Conservation (phyloP, 2,329 filamentous ascomycete genomes). For the Neonectria punicea region DNA sequence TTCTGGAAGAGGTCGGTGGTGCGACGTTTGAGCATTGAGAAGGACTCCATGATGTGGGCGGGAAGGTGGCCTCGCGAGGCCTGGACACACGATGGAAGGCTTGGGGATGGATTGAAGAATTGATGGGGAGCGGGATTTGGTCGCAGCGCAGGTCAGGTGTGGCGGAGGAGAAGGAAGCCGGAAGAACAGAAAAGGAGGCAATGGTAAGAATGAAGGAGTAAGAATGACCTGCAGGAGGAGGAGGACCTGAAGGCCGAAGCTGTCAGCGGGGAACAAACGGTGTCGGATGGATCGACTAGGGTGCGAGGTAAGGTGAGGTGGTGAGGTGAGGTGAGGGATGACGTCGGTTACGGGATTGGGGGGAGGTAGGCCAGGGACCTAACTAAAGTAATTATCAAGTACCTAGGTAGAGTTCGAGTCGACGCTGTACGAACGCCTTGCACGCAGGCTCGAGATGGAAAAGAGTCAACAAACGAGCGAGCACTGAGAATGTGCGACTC, state of each 20-base stretch:
- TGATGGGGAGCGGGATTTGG: not conserved
- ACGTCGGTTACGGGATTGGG: slow-evolving; percentile 16
- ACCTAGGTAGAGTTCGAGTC: not conserved
- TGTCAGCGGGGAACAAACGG: slow-evolving; percentile 25
- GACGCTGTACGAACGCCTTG: not conserved
- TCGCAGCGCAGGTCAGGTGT: slow-evolving; percentile 1
- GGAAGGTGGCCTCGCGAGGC: slow-evolving; percentile 10
- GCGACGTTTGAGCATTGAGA: slow-evolving; percentile 64
- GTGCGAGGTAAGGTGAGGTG: not conserved
- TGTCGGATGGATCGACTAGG: slow-evolving; percentile 16
- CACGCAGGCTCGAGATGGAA: not conserved
- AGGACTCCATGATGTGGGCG: slow-evolving; percentile 55
- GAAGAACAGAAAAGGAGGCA: slow-evolving; percentile 6
- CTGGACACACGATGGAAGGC: not conserved
- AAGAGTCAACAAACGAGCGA: not conserved
- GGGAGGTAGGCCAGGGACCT: not conserved
- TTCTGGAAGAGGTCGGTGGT: slow-evolving; percentile 64
- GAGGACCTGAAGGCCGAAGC: slow-evolving; percentile 18
- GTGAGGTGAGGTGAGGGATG: slow-evolving; percentile 15
- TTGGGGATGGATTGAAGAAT: slow-evolving; percentile 4
- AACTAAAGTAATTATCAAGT: too few species aligned
- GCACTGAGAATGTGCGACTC: not conserved
- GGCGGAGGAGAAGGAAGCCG: not conserved
- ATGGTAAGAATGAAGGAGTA: not conserved
- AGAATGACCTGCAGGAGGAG: slow-evolving; percentile 19